Evolutionary conservation across 768 basidiomycete genomes (phyloP).

Genomic region (Serpula lacrymans): DNA sequence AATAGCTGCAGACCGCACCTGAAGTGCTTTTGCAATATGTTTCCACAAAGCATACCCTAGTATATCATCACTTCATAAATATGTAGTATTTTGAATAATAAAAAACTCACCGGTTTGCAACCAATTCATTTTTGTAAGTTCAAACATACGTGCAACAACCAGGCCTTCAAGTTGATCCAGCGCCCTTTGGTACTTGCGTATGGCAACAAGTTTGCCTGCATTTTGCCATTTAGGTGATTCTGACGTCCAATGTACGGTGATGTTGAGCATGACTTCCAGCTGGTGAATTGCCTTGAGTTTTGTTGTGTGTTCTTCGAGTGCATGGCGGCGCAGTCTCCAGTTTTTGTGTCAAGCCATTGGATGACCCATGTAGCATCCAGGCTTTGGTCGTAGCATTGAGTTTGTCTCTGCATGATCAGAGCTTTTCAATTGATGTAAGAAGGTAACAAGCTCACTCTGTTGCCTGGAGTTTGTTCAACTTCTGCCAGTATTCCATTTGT

Average conservation of each 20-base stretch:
- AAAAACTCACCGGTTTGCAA: conserved; percentile 13
- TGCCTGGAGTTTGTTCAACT: too few species aligned
- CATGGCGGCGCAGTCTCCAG: conserved; percentile 9
- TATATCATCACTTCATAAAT: not conserved
- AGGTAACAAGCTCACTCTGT: too few species aligned
- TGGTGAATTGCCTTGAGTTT: conserved; percentile 10
- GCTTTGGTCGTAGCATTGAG: too few species aligned
- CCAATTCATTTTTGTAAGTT: conserved; percentile 18
- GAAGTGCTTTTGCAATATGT: conserved; percentile 6
- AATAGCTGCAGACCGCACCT: conserved; percentile 7
- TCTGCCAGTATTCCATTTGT: conserved; percentile 9
- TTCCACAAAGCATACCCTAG: conserved; percentile 5
- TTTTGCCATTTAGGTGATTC: conserved; percentile 10
- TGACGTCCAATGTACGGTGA: conserved; percentile 9
- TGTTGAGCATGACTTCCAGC: conserved; percentile 19
- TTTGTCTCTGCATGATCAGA: too few species aligned
- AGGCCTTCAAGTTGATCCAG: conserved; percentile 14
- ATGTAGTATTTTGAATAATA: not conserved
- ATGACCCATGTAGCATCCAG: too few species aligned
- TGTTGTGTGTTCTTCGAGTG: conserved; percentile 6
- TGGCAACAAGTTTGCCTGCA: not conserved
- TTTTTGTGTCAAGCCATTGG: too few species aligned
- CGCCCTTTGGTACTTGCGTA: conserved; percentile 6
- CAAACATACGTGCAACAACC: conserved; percentile 13
- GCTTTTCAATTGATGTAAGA: too few species aligned